These are phyloP conservation scores for Fagus crenata DNA, from an alignment of 306 rosid species.

Conservation along the genomic window DNA sequence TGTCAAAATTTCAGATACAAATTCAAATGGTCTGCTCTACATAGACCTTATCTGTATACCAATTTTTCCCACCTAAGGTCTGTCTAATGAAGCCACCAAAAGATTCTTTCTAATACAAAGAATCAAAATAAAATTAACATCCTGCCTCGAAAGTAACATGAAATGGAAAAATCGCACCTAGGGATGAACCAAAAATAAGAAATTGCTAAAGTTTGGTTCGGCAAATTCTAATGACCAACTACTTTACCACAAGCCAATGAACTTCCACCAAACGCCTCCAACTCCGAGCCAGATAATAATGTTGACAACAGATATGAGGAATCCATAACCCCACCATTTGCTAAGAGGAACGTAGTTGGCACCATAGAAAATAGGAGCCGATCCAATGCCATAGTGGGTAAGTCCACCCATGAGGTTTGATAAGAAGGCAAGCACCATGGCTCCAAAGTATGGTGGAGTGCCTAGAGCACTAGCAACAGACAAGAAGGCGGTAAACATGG, in stretches of 20 bases:
- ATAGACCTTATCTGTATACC: conserved; percentile 32
- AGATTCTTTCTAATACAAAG: conserved; percentile 46
- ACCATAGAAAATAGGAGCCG: conserved; percentile 94
- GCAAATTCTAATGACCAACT: conserved; percentile 31
- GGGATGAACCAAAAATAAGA: conserved; percentile 32
- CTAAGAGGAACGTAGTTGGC: conserved; percentile 95
- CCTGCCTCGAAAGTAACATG: conserved; percentile 41
- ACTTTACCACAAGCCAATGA: conserved; percentile 80
- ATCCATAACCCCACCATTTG: conserved; percentile 98
- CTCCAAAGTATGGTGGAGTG: conserved; percentile 88
- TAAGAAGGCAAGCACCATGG: conserved; percentile 86
- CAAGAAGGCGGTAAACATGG: conserved; percentile 97
- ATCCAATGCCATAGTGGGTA: conserved; percentile 97
- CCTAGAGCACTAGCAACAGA: conserved; percentile 98
- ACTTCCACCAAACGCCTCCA: conserved; percentile 96
- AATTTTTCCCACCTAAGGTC: conserved; percentile 24
- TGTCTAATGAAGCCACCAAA: conserved; percentile 41
- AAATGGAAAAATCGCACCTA: conserved; percentile 26
- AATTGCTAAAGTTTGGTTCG: conserved; percentile 15
- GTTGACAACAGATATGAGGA: conserved; percentile 74
- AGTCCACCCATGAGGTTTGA: conserved; percentile 99
- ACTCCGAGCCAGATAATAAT: conserved; percentile 89
- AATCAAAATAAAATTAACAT: conserved; percentile 34
- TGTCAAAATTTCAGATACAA: conserved; percentile 38
- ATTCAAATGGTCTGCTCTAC: conserved; percentile 37